These are phyloP conservation scores for Alternaria gansuensis DNA, from an alignment of 2,329 filamentous ascomycete species.

Conservation along the genomic window DNA sequence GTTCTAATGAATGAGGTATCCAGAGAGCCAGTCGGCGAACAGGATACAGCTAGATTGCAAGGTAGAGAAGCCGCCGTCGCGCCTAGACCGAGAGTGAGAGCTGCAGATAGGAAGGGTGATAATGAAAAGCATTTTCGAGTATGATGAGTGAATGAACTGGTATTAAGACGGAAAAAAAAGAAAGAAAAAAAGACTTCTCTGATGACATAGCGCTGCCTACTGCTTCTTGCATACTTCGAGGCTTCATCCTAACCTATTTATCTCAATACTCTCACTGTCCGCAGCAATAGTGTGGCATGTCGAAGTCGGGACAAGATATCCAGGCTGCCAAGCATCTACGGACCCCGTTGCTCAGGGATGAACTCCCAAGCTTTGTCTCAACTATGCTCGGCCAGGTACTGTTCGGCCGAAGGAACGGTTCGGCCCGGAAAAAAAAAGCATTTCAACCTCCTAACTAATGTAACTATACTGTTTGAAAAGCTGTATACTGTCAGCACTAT, in stretches of 20 bases:
- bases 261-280: background rate
- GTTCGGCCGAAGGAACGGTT: background rate
- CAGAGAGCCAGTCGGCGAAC: background rate
- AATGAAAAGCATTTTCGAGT: too few relatives aligned
- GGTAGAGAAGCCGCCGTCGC: background rate
- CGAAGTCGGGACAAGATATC: background rate
- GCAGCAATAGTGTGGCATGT: background rate
- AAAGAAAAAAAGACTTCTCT: too few relatives aligned
- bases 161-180: background rate
- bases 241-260: background rate
- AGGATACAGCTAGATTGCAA: background rate
- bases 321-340: background rate
- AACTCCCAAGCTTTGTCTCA: background rate
- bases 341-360: background rate
- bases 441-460: background rate
- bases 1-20: background rate
- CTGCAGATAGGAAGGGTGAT: background rate
- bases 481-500: background rate
- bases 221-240: background rate
- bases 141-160: background rate
- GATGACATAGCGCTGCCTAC: background rate
- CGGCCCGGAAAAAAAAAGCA: background rate
- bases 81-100: background rate
- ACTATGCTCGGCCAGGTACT: background rate
- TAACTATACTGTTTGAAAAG: background rate